phyloP scores from a whole-genome alignment of 352 stramenopile genomes.

The Peronospora farinosa region DNA sequence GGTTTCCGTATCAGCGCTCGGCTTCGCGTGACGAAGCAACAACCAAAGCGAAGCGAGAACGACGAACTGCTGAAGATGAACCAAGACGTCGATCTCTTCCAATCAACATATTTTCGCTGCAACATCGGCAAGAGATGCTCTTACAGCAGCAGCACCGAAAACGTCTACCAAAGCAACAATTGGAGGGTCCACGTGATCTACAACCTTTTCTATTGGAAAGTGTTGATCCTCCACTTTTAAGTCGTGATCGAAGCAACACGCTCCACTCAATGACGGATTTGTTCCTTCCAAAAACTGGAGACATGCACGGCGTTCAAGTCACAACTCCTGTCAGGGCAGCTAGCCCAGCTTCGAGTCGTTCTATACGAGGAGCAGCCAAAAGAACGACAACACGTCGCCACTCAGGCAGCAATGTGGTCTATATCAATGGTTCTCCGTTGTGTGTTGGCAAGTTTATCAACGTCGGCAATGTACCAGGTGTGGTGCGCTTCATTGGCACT shows the following conservation, averaged over 20 bases:
- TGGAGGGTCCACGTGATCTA: slow-evolving; percentile 4
- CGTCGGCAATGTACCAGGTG: slow-evolving; percentile 43
- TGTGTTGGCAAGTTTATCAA: slow-evolving; percentile 55
- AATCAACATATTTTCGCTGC: slow-evolving; percentile 35
- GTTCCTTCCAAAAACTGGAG: slow-evolving; percentile 25
- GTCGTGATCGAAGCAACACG: slow-evolving; percentile 36
- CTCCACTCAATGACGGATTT: slow-evolving; percentile 46
- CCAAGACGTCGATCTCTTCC: slow-evolving; percentile 41
- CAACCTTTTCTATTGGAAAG: slow-evolving; percentile 23
- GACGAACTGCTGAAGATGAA: slow-evolving; percentile 8
- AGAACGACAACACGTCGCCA: slow-evolving; percentile 23
- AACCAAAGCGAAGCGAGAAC: slow-evolving; percentile 16
- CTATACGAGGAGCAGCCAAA: slow-evolving; percentile 3
- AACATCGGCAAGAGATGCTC: slow-evolving; percentile 23
- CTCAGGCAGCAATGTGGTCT: slow-evolving; percentile 40
- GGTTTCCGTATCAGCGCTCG: slow-evolving; percentile 14
- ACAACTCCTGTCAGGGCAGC: slow-evolving; percentile 9
- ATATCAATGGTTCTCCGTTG: slow-evolving; percentile 36
- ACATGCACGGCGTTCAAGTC: slow-evolving; percentile 15
- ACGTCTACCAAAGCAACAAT: slow-evolving; percentile 11
- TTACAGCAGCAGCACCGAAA: slow-evolving; percentile 22
- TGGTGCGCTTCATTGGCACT: slow-evolving; percentile 63
- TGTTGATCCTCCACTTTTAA: slow-evolving; percentile 29
- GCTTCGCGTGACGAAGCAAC: slow-evolving; percentile 19
- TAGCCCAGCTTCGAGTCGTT: slow-evolving; percentile 4